Evolutionary conservation across 257 asterid species (phyloP), one percentile per base, ranked within the genome.

Genomic region (Gentiana dahurica): DNA sequence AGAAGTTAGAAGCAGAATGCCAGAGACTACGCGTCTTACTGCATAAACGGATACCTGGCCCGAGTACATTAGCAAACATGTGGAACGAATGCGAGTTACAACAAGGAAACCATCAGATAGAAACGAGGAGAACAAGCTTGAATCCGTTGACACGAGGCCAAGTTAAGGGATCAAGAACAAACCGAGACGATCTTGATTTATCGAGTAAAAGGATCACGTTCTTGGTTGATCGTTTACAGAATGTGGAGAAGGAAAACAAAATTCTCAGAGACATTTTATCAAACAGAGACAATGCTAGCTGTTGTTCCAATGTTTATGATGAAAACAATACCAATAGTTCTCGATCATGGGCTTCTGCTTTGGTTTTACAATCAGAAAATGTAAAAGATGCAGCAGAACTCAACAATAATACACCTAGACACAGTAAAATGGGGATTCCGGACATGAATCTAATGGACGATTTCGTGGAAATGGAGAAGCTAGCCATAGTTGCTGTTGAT

Each of bases 361-460:
- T 64, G 62, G 47, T 57, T 13, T 53, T 71, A 4, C 69, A 52
- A 37, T 38, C 47, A 53, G 75, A 67, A 60, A 51, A 36, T 39
- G 61, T 55, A 52, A 72, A 62, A 57, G 34, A 58, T 9, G 35
- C 58, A 47, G 73, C 61, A n/a, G 48, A n/a, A 33, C 60, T 51
- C 49, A 58, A 46, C n/a, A 10, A 41, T 10, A 41, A 41, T 7
- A 69, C 66, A 36, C 53, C 65, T 10, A 83, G 68, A 43, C 59
- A 64, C 68, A 71, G 69, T 59, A 70, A 45, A 79, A 62, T 77
- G 57, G 94, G 81, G 59, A 85, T 77, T 68, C 73, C 84, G 5
- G 92, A 91, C 49, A 87, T 87, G 89, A 77, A 87, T 55, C 80
- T 91, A 64, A 81, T 91, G 97, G 97, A 91, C 59, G 98, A 91